Conservation (phyloP, 2,329 filamentous ascomycete genomes). For the Colletotrichum tofieldiae region DNA sequence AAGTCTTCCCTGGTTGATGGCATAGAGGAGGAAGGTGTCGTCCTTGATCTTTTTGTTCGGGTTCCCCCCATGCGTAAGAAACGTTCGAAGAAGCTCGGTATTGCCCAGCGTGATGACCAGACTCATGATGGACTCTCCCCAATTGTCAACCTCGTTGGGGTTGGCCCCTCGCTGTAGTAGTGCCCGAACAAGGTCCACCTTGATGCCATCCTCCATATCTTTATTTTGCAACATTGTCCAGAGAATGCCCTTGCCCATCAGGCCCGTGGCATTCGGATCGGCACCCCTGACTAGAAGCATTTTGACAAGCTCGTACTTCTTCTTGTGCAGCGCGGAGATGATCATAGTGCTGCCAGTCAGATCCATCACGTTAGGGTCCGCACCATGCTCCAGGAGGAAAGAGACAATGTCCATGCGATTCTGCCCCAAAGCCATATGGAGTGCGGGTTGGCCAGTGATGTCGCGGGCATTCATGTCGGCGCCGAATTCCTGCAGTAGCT, state of each 20-base stretch:
- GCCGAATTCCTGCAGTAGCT: slow-evolving; percentile 38
- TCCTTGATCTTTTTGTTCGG: slow-evolving; percentile 39
- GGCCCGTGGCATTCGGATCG: slow-evolving; percentile 42
- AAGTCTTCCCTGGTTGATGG: slow-evolving; percentile 47
- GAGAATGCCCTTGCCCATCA: slow-evolving; percentile 34
- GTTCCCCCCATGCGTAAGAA: slow-evolving; percentile 43
- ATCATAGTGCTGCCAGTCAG: slow-evolving; percentile 53
- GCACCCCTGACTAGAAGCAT: slow-evolving; percentile 44
- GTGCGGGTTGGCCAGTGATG: slow-evolving; percentile 44
- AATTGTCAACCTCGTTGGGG: slow-evolving; percentile 46
- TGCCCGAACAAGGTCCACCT: slow-evolving; percentile 21
- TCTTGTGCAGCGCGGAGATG: slow-evolving; percentile 52
- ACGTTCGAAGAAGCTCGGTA: slow-evolving; percentile 35
- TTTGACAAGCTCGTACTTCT: slow-evolving; percentile 43
- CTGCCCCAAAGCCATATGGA: slow-evolving; percentile 48
- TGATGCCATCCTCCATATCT: slow-evolving; percentile 30
- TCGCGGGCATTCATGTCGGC: slow-evolving; percentile 50
- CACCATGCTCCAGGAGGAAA: slow-evolving; percentile 54
- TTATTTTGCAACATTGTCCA: slow-evolving; percentile 37
- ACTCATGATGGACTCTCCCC: slow-evolving; percentile 48
- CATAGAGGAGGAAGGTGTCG: slow-evolving; percentile 50
- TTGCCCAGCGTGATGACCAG: slow-evolving; percentile 35
- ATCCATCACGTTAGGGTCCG: slow-evolving; percentile 50
- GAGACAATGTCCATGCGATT: slow-evolving; percentile 52
- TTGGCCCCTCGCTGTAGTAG: slow-evolving; percentile 37